Evolutionary conservation across 495 filamentous ascomycete genomes (phyloP), one percentile per base, ranked within the genome.

Genomic region (Podospora sp.): DNA sequence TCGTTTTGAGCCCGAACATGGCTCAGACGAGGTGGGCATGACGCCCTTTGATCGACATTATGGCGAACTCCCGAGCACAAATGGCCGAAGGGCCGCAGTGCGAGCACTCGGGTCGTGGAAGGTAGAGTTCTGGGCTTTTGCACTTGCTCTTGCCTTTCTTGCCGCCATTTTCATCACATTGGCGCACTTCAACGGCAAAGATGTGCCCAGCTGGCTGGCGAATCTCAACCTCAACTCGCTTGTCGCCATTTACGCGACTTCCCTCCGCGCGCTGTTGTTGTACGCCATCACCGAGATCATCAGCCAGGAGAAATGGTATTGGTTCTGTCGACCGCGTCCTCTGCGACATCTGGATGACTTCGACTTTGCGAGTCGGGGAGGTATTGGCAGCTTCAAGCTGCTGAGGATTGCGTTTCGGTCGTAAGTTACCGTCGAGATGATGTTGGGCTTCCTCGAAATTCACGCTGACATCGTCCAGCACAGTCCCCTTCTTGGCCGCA

Each of bases 261-360:
- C 51, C 12, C 33, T 66, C 2, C 56, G 46, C 0, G 57, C 46
- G 36, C 1, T 40, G 16, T 24, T 61, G 18, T n/a, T 66, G 6
- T 12, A 36, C 14, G 29, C 46, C 40, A 36, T 66, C 6, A 53
- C 55, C 16, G 63, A 59, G 24, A 36, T 65, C 49, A 60, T 66
- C 27, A 66, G 65, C 40, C 65, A 66, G 21, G 57, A 60, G 35
- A 66, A 66, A 25, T 66, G 65, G 65, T 58, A 29, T 16, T 66
- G 65, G 65, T 61, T 66, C 25, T 36, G 29, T 4, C 24, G 27
- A 4, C 25, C 57, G 46, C 58, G 58, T 4, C 40, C 65, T 18
- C 57, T 66, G 0, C 20, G 11, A 8, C 24, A 66, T 14, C 56
- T 66, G 12, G 40, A 66, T 7, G n/a, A 25, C 20, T 61, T 66